A percentile compares a stretch with the other conserved stretches of the same genome.
Conservation (phyloP, 179 eudicot genomes). For the Silene vulgaris region DNA sequence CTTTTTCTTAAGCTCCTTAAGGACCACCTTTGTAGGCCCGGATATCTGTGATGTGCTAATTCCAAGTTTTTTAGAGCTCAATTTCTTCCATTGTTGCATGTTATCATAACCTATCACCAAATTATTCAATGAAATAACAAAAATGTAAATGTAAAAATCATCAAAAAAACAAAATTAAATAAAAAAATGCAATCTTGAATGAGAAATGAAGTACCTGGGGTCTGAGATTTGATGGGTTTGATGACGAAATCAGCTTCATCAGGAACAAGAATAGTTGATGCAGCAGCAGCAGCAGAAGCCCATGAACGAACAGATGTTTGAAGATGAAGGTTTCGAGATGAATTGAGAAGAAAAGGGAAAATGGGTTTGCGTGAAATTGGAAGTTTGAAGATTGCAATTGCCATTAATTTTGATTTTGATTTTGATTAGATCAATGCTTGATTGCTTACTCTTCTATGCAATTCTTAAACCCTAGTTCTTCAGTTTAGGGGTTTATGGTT, state of each 20-base stretch:
- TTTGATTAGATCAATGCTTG: too few species aligned
- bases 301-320: slow-evolving; percentile 5
- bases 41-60: slow-evolving; percentile 53
- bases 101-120: slow-evolving; percentile 13
- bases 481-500: slow-evolving; percentile 23
- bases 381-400: slow-evolving; percentile 18
- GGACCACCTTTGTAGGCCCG: slow-evolving; percentile 52
- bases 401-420: slow-evolving; percentile 15
- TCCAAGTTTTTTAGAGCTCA: slow-evolving; percentile 68
- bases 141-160: background rate
- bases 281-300: slow-evolving; percentile 17
- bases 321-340: slow-evolving; percentile 1
- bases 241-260: slow-evolving; percentile 18
- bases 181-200: background rate
- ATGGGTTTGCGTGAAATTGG: slow-evolving; percentile 11
- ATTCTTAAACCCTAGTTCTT: slow-evolving; percentile 14
- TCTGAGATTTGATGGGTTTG: slow-evolving; percentile 15
- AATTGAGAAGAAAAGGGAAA: slow-evolving; percentile 17
- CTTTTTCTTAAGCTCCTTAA: slow-evolving; percentile 53
- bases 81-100: slow-evolving; percentile 53
- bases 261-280: background rate
- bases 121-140: background rate
- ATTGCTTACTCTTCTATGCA: background rate
- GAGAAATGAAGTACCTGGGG: slow-evolving; percentile 19
- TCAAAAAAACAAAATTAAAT: background rate